These are phyloP conservation scores for Xerocomellus intermedius DNA, from an alignment of 768 basidiomycete species.

Conservation along the genomic window DNA sequence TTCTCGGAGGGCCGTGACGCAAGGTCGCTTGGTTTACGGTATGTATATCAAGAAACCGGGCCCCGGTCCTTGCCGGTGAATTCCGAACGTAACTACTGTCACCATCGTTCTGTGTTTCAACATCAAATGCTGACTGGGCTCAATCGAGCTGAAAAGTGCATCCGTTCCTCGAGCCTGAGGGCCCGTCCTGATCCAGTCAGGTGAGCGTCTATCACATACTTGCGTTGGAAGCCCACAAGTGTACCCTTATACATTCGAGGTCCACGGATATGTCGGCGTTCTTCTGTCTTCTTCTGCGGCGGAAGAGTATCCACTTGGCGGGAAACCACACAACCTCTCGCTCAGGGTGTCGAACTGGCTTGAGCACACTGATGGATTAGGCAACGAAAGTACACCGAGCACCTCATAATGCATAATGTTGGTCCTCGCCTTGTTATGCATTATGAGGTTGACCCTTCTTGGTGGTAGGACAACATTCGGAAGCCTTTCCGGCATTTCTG, in stretches of 20 bases:
- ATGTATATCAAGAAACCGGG: not conserved
- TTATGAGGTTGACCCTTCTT: not conserved
- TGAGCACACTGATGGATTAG: not conserved
- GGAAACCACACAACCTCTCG: not conserved
- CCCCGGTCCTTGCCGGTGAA: not conserved
- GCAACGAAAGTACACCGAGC: not conserved
- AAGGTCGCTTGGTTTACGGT: not conserved
- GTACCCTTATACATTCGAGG: not conserved
- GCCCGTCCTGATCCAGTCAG: not conserved
- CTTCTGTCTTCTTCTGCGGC: not conserved
- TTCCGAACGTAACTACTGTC: not conserved
- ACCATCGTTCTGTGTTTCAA: conserved; percentile 6
- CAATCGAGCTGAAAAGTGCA: conserved; percentile 12
- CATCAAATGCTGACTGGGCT: not conserved
- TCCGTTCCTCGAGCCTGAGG: not conserved
- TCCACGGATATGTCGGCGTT: not conserved
- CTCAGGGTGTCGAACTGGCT: too few species aligned
- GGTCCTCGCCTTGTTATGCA: not conserved
- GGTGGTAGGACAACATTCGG: not conserved
- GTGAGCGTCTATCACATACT: not conserved
- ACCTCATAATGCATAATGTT: not conserved
- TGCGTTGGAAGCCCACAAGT: not conserved
- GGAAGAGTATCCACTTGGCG: not conserved
- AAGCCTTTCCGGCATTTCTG: not conserved
- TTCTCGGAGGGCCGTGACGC: not conserved